phyloP scores from a whole-genome alignment of 306 rosid genomes.

The Acacia crassicarpa region DNA sequence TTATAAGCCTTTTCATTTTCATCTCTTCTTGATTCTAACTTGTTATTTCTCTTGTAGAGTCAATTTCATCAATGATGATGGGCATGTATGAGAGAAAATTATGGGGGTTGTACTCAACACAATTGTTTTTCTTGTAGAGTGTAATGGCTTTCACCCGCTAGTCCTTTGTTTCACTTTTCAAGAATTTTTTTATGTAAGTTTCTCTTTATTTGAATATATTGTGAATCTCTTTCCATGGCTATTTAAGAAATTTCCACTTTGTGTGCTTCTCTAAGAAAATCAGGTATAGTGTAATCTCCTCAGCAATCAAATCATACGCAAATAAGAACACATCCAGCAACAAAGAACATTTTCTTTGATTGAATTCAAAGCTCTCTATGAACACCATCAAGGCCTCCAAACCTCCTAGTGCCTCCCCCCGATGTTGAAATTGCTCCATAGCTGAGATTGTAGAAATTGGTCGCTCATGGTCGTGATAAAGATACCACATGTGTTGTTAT shows the following conservation, averaged over 20 bases:
- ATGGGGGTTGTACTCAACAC: slow-evolving; percentile 68
- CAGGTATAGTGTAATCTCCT: slow-evolving; percentile 70
- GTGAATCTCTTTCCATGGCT: slow-evolving; percentile 74
- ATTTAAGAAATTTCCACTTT: slow-evolving; percentile 78
- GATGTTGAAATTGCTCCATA: slow-evolving; percentile 84
- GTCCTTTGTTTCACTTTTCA: slow-evolving; percentile 52
- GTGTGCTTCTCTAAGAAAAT: slow-evolving; percentile 64
- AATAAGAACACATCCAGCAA: slow-evolving; percentile 52
- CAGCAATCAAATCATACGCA: slow-evolving; percentile 66
- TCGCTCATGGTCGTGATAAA: neutral
- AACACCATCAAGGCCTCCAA: slow-evolving; percentile 80
- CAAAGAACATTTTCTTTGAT: slow-evolving; percentile 69
- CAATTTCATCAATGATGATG: slow-evolving; percentile 73
- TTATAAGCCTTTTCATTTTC: slow-evolving; percentile 53
- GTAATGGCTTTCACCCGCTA: slow-evolving; percentile 76
- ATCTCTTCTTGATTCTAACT: slow-evolving; percentile 68
- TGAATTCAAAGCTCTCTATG: slow-evolving; percentile 66
- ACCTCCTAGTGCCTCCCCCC: slow-evolving; percentile 85
- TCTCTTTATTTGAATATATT: slow-evolving; percentile 82
- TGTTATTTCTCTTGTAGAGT: slow-evolving; percentile 62
- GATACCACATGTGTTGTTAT: neutral
- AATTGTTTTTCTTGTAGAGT: slow-evolving; percentile 61
- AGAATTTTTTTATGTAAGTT: slow-evolving; percentile 59
- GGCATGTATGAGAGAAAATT: slow-evolving; percentile 66
- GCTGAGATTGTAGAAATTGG: neutral